phyloP scores from a whole-genome alignment of 2,329 filamentous ascomycete species.

The Monosporascus sp. region DNA sequence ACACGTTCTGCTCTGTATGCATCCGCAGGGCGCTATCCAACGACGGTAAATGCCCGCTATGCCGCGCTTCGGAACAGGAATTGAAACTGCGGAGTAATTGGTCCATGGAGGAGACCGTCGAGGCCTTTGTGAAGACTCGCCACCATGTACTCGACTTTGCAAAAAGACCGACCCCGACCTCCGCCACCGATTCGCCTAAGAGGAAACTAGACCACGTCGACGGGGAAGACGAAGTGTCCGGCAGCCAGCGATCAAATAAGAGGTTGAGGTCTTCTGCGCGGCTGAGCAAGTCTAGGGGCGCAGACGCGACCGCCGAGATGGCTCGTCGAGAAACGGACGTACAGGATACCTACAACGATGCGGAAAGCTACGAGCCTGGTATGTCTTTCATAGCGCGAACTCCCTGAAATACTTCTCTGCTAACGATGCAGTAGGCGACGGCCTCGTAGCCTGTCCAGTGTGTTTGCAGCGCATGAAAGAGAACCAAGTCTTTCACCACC shows the following conservation, averaged over 20 bases:
- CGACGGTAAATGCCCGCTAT: conserved; percentile 85
- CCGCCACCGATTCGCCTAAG: conserved; percentile 37
- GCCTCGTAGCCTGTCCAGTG: conserved; percentile 76
- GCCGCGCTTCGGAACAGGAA: conserved; percentile 73
- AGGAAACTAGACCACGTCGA: conserved; percentile 38
- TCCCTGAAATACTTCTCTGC: too few species aligned
- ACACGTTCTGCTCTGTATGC: conserved; percentile 95
- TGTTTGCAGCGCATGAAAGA: conserved; percentile 77
- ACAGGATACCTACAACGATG: conserved; percentile 29
- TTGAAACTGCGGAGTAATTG: conserved; percentile 79
- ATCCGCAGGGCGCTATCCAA: conserved; percentile 79
- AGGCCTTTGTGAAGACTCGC: conserved; percentile 66
- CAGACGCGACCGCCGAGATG: conserved; percentile 31
- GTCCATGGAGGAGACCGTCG: conserved; percentile 78
- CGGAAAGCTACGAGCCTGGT: conserved; percentile 2
- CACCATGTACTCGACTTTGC: conserved; percentile 60
- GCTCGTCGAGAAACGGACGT: conserved; percentile 23
- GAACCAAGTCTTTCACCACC: conserved; percentile 69
- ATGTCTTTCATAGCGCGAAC: conserved; percentile 13
- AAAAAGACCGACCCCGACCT: conserved; percentile 31
- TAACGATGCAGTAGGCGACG: conserved; percentile 49
- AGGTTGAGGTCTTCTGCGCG: conserved; percentile 47
- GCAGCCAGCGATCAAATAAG: conserved; percentile 35
- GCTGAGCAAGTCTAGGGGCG: conserved; percentile 36
- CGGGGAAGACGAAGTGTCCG: conserved; percentile 19